Percentiles rank a stretch among this genome's conserved stretches.
Evolutionary conservation across 495 filamentous ascomycete genomes (phyloP).

Genomic region (Echria macrotheca): DNA sequence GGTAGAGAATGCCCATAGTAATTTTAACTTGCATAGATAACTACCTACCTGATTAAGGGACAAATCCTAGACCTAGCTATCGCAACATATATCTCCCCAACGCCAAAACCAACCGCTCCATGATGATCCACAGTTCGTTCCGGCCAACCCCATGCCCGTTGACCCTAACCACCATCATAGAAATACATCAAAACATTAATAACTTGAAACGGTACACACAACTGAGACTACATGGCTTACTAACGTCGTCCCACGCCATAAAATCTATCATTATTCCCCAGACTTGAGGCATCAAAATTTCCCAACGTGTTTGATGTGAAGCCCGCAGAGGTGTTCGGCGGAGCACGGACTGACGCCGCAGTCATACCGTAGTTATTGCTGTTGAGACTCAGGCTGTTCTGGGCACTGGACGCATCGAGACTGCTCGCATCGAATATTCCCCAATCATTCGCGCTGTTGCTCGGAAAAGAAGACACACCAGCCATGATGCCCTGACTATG

Average conservation of each 20-base stretch:
- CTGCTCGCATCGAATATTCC: constrained; percentile 33
- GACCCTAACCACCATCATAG: no score
- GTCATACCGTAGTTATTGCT: constrained; percentile 19
- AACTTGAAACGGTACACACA: no score
- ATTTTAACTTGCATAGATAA: no score
- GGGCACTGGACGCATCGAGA: constrained; percentile 32
- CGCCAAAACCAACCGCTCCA: no score
- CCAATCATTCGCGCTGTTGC: constrained; percentile 26
- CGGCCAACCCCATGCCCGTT: no score
- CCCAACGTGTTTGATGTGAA: constrained; percentile 18
- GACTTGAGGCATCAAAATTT: constrained; percentile 21
- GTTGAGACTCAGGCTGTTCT: constrained; percentile 17
- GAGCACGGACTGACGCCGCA: constrained; percentile 13
- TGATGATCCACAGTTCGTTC: no score
- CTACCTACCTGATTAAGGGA: no score
- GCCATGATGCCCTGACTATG: constrained; percentile 21
- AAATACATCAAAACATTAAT: no score
- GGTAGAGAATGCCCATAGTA: no score
- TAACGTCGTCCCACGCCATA: constrained; percentile 20
- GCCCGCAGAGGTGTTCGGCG: constrained; percentile 14
- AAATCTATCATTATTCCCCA: constrained; percentile 19
- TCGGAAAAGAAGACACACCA: constrained; percentile 19
- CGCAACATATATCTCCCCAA: no score
- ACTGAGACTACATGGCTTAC: no score
- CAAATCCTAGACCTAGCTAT: no score